phyloP scores from a whole-genome alignment of 2,329 filamentous ascomycete species.

The Rutstroemia sp. region DNA sequence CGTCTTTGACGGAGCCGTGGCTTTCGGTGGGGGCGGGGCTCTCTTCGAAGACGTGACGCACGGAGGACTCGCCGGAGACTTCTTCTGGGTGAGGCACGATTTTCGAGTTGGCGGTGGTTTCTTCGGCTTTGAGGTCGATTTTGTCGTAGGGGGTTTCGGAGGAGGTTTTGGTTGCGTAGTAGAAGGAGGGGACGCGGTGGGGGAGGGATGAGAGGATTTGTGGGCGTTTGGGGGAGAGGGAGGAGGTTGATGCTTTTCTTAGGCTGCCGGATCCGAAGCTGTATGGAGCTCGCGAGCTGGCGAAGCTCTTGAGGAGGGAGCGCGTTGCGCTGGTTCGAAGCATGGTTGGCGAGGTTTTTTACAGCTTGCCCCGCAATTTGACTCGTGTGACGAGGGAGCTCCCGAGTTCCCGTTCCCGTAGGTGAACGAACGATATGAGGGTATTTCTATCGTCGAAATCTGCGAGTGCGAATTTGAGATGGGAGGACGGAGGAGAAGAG shows the following conservation, averaged over 20 bases:
- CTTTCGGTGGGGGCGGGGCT: constrained; percentile 28
- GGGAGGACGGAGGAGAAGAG: not conserved
- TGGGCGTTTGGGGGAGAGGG: constrained; percentile 21
- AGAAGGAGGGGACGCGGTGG: constrained; percentile 38
- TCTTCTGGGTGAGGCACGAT: constrained; percentile 51
- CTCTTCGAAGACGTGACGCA: constrained; percentile 43
- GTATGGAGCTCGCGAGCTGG: constrained; percentile 21
- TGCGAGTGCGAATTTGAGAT: not conserved
- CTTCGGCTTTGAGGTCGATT: constrained; percentile 51
- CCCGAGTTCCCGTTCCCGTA: not conserved
- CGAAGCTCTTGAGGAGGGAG: constrained; percentile 25
- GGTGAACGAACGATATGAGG: not conserved
- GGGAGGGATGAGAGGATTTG: constrained; percentile 12
- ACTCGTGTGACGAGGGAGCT: not conserved
- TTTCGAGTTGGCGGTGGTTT: constrained; percentile 44
- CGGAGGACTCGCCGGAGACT: constrained; percentile 52
- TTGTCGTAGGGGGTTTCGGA: constrained; percentile 28
- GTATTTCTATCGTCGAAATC: not conserved
- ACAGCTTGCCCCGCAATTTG: constrained; percentile 21
- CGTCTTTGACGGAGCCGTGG: constrained; percentile 43
- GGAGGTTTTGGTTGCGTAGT: constrained; percentile 33
- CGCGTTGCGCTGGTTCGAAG: constrained; percentile 26
- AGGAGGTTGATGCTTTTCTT: constrained; percentile 10
- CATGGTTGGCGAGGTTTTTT: constrained; percentile 20
- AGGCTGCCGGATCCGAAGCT: constrained; percentile 21